Evolutionary conservation across 805 yeast species (phyloP).

Genomic region (Starmerella scarabaei): DNA sequence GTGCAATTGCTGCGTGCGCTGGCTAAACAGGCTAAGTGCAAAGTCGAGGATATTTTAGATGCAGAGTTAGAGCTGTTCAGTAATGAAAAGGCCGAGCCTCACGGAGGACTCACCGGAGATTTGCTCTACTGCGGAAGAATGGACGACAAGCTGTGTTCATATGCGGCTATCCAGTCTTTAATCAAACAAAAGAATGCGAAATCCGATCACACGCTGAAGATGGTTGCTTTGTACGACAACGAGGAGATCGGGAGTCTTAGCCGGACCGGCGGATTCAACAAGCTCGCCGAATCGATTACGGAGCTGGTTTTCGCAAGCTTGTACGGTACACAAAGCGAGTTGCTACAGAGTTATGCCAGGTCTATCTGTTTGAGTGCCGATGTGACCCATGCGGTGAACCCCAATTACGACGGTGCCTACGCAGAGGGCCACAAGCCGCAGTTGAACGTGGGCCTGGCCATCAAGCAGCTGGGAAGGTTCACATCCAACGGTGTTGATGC

Average conservation of each 20-base stretch:
- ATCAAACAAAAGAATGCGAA: conserved; percentile 33
- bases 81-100: conserved; percentile 67
- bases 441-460: conserved; percentile 80
- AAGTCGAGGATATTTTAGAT: conserved; percentile 55
- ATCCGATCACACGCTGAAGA: conserved; percentile 28
- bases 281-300: conserved; percentile 68
- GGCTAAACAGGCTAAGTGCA: conserved; percentile 49
- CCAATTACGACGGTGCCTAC: conserved; percentile 67
- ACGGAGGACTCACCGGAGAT: conserved; percentile 72
- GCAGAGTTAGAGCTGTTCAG: conserved; percentile 84
- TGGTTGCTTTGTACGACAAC: conserved; percentile 75
- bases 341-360: conserved; percentile 31
- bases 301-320: conserved; percentile 47
- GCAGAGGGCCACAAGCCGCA: conserved; percentile 69
- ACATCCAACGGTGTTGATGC: conserved; percentile 92
- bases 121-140: conserved; percentile 83
- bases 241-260: conserved; percentile 91
- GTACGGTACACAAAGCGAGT: conserved; percentile 34
- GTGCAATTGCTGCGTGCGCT: conserved; percentile 52
- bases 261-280: conserved; percentile 96
- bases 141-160: conserved; percentile 83
- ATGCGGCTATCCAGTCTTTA: conserved; percentile 52
- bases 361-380: conserved; percentile 86
- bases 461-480: conserved; percentile 91
- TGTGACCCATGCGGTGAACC: conserved; percentile 95